Conservation (phyloP, 2,329 filamentous ascomycete genomes). For the Sclerotinia sclerotiorum region DNA sequence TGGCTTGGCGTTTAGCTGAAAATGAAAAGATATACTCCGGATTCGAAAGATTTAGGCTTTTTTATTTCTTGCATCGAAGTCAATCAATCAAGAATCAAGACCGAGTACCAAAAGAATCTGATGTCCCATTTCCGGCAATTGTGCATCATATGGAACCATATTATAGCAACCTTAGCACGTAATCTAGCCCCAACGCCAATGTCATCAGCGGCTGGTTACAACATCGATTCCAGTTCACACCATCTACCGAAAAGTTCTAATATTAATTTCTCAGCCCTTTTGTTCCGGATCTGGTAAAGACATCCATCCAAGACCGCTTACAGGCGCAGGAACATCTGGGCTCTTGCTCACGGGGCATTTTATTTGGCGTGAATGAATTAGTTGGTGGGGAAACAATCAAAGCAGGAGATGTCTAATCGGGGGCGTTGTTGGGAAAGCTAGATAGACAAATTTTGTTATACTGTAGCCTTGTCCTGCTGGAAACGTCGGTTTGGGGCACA, state of each 20-base stretch:
- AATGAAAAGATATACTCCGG: neutral
- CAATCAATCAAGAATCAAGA: neutral
- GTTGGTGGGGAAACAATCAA: neutral
- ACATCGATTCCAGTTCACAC: neutral
- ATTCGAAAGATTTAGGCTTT: neutral
- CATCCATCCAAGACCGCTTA: conserved; percentile 2
- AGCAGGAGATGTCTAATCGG: conserved; percentile 18
- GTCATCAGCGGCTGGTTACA: conserved; percentile 17
- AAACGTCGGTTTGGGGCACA: conserved; percentile 8
- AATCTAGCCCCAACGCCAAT: conserved; percentile 8
- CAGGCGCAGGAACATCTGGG: neutral
- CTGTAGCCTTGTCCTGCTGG: conserved; percentile 22
- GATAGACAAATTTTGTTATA: neutral
- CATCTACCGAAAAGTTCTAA: conserved; percentile 4
- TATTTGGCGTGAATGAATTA: neutral
- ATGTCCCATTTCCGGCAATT: conserved; percentile 1
- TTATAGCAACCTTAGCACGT: conserved; percentile 9
- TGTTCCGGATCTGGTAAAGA: neutral
- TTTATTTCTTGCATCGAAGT: neutral
- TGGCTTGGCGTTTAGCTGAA: conserved; percentile 22
- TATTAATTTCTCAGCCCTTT: neutral
- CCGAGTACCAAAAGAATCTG: too few relatives aligned
- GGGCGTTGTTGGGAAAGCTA: conserved; percentile 16
- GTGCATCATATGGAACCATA: conserved; percentile 7
- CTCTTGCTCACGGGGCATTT: neutral